Evolutionary conservation across 352 stramenopile genomes (phyloP), one percentile per base, ranked within the genome.

Genomic region (Globisporangium acanthophoron): DNA sequence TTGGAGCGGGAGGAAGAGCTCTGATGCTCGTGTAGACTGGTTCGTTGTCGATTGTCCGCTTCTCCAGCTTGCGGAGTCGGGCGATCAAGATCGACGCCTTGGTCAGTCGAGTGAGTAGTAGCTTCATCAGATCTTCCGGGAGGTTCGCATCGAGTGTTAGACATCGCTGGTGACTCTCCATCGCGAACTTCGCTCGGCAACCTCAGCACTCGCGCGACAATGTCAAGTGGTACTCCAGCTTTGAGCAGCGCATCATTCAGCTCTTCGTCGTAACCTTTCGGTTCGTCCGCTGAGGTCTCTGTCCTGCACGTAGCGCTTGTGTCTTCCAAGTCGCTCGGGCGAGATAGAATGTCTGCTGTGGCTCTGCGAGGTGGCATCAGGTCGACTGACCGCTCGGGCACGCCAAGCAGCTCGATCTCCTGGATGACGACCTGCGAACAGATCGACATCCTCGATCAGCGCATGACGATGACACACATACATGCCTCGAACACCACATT

Each of bases 171-270:
- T 13, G n/a, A 39, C 39, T 45, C 18, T n/a, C 33, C 35, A 13
- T 13, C 47, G 12, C 11, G 59, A 54, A 33, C 5, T 7, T 46
- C 18, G 3, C 5, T 8, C n/a, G 44, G 37, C 13, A 67, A 56
- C n/a, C n/a, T 55, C 45, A 57, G 13, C 45, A 79, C 44, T 29
- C 66, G 60, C 35, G 31, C 52, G 40, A 79, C 63, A 39, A 79
- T 62, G 33, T 76, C 61, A 39, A 79, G 63, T 21, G 69, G 45
- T 4, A 79, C 56, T 0, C 69, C 71, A n/a, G 66, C 71, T 24
- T 75, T 57, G 3, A 79, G 51, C 7, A 79, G 60, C 31, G 67
- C 63, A 2, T 16, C 18, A 49, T 77, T 57, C 29, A 79, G 47
- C 5, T 75, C 59, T 5, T 61, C 50, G 16, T 56, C 58, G 16